A percentile compares a stretch with the other conserved stretches of the same genome.
These are phyloP conservation scores for Globisporangium mamillatum DNA, from an alignment of 352 stramenopile species.

Conservation along the genomic window DNA sequence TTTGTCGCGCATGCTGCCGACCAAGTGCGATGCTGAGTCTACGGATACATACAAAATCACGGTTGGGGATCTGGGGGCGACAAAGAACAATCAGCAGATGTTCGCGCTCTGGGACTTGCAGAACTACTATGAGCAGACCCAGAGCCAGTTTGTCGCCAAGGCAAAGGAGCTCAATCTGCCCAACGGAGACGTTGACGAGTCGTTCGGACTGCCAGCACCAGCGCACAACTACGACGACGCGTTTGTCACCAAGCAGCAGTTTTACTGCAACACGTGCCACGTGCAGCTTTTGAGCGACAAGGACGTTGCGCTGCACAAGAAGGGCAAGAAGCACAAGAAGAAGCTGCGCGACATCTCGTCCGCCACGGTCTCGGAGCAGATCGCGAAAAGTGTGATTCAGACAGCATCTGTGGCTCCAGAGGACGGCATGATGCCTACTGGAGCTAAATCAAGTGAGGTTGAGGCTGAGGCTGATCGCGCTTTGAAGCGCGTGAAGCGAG, in stretches of 20 bases:
- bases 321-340: constrained; percentile 86
- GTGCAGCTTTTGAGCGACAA: constrained; percentile 73
- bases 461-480: constrained; percentile 3
- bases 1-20: constrained; percentile 77
- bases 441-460: background rate
- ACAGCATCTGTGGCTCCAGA: background rate
- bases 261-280: constrained; percentile 69
- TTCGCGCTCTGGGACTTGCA: constrained; percentile 68
- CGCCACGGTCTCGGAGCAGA: constrained; percentile 48
- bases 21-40: constrained; percentile 38
- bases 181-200: constrained; percentile 33
- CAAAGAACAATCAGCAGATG: constrained; percentile 67
- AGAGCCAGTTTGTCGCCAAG: constrained; percentile 46
- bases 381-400: constrained; percentile 28
- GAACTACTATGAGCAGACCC: constrained; percentile 53
- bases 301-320: constrained; percentile 68
- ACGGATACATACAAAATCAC: constrained; percentile 33
- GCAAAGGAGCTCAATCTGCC: constrained; percentile 33
- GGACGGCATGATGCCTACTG: background rate
- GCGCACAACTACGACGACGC: constrained; percentile 40
- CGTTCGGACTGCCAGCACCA: constrained; percentile 11
- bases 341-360: constrained; percentile 48
- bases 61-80: constrained; percentile 54
- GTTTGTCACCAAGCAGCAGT: constrained; percentile 42
- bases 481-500: constrained; percentile 30